Base-by-base conservation (phyloP, 306 rosid genomes). In the Prunus campanulata region DNA sequence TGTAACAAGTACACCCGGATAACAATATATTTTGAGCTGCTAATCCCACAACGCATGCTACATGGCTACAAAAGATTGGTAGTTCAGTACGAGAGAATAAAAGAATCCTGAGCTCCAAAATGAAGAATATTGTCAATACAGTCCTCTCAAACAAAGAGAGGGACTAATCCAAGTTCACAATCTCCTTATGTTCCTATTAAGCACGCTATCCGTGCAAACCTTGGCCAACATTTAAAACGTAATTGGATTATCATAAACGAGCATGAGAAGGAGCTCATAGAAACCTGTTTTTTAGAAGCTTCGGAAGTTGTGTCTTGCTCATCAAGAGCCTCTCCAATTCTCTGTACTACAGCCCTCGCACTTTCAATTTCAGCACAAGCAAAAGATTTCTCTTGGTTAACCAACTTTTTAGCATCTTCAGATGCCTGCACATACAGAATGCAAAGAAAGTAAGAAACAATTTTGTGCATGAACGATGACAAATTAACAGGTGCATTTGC, bases 301-400 rank as follows among this genome's bases (percentile, higher is more conserved):
- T 85, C 85, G 9, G 79, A 78, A 66, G 66, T 83, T 74, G 75
- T 87, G 75, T 86, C 96, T 82, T 88, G 93, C 65, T 95, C 97
- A 63, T 92, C 98, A 44, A 95, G 93, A 44, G 98, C 98, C 79
- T 90, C 91, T 65, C 97, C 97, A 74, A 95, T 90, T 92, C 97
- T 91, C 76, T 85, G 85, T 57, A 92, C 97, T 18, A 95, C 94
- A n/a, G 92, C 79, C 81, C 98, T 87, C 30, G 98, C 98, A 69
- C 98, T 95, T 80, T 92, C 95, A 52, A 95, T 92, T 88, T 95
- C 98, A 54, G 98, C 98, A 76, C 98, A 92, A 52, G 96, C 97
- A 81, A 92, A 95, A 70, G 98, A 95, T 72, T 95, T 95, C 85
- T 95, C 98, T 82, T 90, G 96, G 86, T 78, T 95, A 61, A 95